Evolutionary conservation across 169 alveolate genomes (phyloP).

Genomic region (Eimeria tenella): DNA sequence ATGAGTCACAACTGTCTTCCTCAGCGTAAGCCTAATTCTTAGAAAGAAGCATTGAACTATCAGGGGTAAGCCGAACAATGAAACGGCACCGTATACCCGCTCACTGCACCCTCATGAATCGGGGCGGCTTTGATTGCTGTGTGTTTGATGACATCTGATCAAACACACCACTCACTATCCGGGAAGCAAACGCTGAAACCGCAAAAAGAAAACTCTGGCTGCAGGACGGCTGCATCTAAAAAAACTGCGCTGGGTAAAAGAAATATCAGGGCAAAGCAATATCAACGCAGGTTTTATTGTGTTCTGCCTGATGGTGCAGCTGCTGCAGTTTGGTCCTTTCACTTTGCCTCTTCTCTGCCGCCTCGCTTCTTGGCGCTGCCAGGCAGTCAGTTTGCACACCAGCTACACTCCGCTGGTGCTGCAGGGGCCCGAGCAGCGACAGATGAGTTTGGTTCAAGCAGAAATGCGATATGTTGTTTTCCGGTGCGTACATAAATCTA

Average conservation of each 20-base stretch:
- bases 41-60: too few species aligned
- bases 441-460: background rate
- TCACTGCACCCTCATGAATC: too few species aligned
- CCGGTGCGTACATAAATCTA: background rate
- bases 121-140: too few species aligned
- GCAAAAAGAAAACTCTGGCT: background rate
- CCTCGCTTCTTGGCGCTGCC: background rate
- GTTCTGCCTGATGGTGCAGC: background rate
- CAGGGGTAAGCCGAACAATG: too few species aligned
- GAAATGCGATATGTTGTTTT: background rate
- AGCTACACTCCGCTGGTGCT: conserved; percentile 18
- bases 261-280: background rate
- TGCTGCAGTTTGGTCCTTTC: background rate
- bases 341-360: background rate
- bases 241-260: background rate
- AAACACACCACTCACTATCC: too few species aligned
- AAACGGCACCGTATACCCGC: too few species aligned
- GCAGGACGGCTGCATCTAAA: background rate
- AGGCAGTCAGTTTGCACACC: background rate
- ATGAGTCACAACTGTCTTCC: too few species aligned
- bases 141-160: too few species aligned
- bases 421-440: background rate
- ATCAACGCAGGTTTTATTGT: background rate
- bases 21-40: too few species aligned
- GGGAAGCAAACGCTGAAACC: background rate